Base-by-base conservation (phyloP, 441 rosid species). In the Geranium incanum region DNA sequence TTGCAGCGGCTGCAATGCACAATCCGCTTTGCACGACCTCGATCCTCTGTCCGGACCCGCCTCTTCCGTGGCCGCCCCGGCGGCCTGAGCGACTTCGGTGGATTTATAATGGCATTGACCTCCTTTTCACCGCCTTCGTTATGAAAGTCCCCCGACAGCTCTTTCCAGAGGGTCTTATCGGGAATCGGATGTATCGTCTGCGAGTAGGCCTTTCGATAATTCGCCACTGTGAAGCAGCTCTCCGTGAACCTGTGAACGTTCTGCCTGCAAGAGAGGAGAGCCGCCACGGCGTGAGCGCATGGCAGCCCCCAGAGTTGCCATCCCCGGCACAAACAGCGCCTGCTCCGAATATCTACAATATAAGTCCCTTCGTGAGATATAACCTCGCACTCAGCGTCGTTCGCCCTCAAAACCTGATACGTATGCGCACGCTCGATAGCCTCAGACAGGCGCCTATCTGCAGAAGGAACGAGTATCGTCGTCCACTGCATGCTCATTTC, bases 1-100 rank as follows among this genome's bases (percentile, higher is more conserved):
- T 94, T 92, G 84, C 99, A 94, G 19, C 94, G 89, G 74, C 99
- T 92, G 77, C 99, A 94, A 71, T 94, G 99, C 84, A 94, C 97
- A 65, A 92, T 92, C 67, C 99, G 82, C 79, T 92, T 94, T 65
- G 81, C 87, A 1, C 94, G 87, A 1, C 97, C 97, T 16, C 94
- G 86, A 43, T 92, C 97, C 78, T 94, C 99, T 36, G 89, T 95
- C 66, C 94, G 80, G 70, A 90, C 94, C 55, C 97, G 86, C 78
- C 92, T 94, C 81, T 90, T 94, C 75, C 97, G 83, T 12, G 93
- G 99, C 70, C 97, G 83, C 75, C 99, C 99, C 9, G 99, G 93
- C 0, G 98, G 96, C 70, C 95, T 83, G 72, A 90, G 85, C 48
- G 96, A 91, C 77, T 94, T 94, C 16, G 98, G 97, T 6, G 97